phyloP scores from a whole-genome alignment of 768 basidiomycete genomes.

The Trametes gibbosa region DNA sequence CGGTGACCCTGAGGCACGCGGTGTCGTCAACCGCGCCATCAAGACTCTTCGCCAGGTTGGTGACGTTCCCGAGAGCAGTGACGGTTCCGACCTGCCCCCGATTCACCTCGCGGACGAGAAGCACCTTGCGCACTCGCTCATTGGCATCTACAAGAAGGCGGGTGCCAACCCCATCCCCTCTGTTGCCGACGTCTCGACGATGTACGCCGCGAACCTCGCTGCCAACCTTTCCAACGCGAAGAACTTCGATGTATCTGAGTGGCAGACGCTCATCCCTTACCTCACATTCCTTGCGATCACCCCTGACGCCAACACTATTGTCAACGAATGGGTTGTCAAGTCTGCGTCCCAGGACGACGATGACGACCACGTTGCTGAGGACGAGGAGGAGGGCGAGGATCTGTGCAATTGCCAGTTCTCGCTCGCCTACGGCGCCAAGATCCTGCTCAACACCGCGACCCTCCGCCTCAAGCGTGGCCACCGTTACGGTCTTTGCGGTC shows the following conservation, averaged over 20 bases:
- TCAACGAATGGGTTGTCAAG: conserved; percentile 86
- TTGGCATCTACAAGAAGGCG: conserved; percentile 83
- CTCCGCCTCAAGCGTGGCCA: conserved; percentile 98
- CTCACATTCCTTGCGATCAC: conserved; percentile 61
- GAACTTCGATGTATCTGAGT: conserved; percentile 88
- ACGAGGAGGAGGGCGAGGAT: conserved; percentile 98
- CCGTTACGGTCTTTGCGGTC: conserved; percentile 97
- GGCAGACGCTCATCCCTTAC: conserved; percentile 81
- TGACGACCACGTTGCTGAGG: conserved; percentile 67
- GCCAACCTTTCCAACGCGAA: conserved; percentile 85
- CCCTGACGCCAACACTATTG: conserved; percentile 64
- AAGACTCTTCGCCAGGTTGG: conserved; percentile 94
- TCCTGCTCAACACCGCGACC: conserved; percentile 92
- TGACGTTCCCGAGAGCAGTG: conserved; percentile 77
- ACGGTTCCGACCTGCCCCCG: conserved; percentile 90
- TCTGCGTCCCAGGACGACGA: conserved; percentile 78
- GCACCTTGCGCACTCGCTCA: conserved; percentile 62
- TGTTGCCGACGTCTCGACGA: conserved; percentile 51
- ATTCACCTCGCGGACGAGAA: conserved; percentile 72
- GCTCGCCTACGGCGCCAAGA: conserved; percentile 98
- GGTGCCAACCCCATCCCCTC: conserved; percentile 57
- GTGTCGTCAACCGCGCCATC: conserved; percentile 88
- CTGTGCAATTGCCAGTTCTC: conserved; percentile 99
- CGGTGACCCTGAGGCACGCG: conserved; percentile 97
- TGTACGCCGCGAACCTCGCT: conserved; percentile 78